phyloP scores from a whole-genome alignment of 257 asterid species.

The Capsicum rhomboideum region DNA sequence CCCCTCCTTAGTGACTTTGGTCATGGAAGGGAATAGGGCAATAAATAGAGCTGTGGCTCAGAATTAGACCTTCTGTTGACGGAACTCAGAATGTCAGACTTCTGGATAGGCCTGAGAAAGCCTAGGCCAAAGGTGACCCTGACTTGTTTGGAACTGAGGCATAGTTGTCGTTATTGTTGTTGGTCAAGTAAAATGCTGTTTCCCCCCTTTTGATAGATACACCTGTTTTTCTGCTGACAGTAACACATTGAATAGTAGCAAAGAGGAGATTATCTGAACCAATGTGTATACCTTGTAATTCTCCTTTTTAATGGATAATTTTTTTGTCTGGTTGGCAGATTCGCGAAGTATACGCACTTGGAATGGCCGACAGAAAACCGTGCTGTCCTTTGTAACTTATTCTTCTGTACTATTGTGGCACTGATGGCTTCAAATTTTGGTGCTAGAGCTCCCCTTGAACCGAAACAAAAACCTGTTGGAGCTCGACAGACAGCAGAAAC shows the following conservation, averaged over 20 bases:
- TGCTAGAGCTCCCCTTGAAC: slow-evolving; percentile 1
- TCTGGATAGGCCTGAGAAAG: too few species aligned
- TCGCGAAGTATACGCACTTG: not conserved
- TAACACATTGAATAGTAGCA: not conserved
- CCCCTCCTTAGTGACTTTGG: too few species aligned
- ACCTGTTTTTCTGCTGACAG: not conserved
- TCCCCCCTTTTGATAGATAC: not conserved
- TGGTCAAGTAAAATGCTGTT: not conserved
- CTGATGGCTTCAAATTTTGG: slow-evolving; percentile 21
- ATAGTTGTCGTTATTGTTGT: not conserved
- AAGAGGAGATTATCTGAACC: not conserved
- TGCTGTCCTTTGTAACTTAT: not conserved
- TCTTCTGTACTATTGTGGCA: not conserved
- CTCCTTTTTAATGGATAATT: not conserved
- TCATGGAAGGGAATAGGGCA: too few species aligned
- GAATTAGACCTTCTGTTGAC: too few species aligned
- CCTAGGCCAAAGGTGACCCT: too few species aligned
- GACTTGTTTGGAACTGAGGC: not conserved
- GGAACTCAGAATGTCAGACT: too few species aligned
- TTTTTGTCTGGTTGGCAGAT: slow-evolving; percentile 1
- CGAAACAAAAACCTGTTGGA: not conserved
- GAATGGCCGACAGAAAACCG: not conserved
- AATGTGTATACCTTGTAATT: not conserved
- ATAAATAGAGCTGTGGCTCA: too few species aligned
- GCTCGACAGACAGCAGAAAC: slow-evolving; percentile 8